Conservation (phyloP, 306 rosid species). For the Hippophae gyantsensis region DNA sequence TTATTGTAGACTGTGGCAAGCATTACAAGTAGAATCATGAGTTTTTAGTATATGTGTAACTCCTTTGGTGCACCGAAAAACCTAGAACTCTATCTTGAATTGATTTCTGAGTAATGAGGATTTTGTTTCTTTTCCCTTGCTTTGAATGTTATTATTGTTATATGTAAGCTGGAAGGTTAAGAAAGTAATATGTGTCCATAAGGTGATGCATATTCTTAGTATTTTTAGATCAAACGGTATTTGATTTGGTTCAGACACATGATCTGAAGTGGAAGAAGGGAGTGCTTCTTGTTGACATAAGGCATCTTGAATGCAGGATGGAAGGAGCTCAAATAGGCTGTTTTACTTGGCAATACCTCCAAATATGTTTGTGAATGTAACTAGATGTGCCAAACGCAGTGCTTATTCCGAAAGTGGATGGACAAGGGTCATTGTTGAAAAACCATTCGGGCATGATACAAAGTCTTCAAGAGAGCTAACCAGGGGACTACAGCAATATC, state of each 20-base stretch:
- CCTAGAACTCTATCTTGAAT: no score
- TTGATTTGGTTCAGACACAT: background rate
- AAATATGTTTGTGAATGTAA: conserved; percentile 79
- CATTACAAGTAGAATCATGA: no score
- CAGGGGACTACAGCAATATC: conserved; percentile 65
- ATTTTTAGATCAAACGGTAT: no score
- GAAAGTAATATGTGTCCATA: no score
- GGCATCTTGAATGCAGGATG: conserved; percentile 44
- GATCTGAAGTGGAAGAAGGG: background rate
- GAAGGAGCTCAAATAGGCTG: conserved; percentile 60
- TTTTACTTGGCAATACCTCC: conserved; percentile 90
- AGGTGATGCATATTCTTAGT: no score
- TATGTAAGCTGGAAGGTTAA: no score
- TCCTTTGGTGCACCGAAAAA: no score
- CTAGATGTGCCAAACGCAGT: conserved; percentile 60
- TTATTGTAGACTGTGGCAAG: no score
- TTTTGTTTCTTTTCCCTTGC: no score
- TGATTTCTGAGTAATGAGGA: no score
- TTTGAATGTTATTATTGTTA: no score
- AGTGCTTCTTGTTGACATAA: conserved; percentile 3
- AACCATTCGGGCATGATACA: conserved; percentile 89
- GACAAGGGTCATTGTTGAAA: conserved; percentile 95
- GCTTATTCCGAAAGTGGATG: conserved; percentile 84
- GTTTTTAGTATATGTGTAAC: no score
- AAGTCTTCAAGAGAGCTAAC: conserved; percentile 80